A percentile compares a stretch with the other conserved stretches of the same genome.
Evolutionary conservation across 164 flowering plant genomes (phyloP).

Genomic region (Liquidambar formosana): DNA sequence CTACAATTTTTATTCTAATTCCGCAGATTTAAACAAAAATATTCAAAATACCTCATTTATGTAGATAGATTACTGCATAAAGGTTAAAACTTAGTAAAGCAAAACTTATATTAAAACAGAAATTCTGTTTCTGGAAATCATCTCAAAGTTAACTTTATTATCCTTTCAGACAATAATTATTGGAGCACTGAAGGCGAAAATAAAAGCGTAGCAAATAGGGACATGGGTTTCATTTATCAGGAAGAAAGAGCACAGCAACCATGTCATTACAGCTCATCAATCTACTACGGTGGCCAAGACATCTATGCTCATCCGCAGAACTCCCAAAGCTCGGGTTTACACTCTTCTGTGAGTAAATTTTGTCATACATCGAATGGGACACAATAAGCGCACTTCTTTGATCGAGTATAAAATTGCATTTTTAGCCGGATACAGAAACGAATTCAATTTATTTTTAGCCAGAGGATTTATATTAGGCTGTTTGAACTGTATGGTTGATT

Average conservation of each 20-base stretch:
- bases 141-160: background rate
- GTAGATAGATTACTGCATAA: background rate
- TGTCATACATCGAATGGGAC: background rate
- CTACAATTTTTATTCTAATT: background rate
- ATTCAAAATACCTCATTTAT: background rate
- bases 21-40: background rate
- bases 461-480: background rate
- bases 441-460: background rate
- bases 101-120: background rate
- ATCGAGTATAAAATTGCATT: no score
- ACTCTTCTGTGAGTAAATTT: constrained; percentile 28
- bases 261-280: constrained; percentile 57
- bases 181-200: constrained; percentile 19
- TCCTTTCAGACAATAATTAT: constrained; percentile 21
- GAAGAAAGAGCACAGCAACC: constrained; percentile 51
- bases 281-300: constrained; percentile 68
- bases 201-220: constrained; percentile 15
- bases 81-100: background rate
- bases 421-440: no score
- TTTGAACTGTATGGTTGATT: background rate
- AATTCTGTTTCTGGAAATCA: no score
- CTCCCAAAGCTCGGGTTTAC: constrained; percentile 22
- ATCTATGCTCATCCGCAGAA: constrained; percentile 30
- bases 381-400: no score
- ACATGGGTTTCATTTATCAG: constrained; percentile 27